Percentiles rank a stretch among this genome's conserved stretches.
Evolutionary conservation across 2,329 filamentous ascomycete species (phyloP).

Genomic region (Ceratocystis colombiana): DNA sequence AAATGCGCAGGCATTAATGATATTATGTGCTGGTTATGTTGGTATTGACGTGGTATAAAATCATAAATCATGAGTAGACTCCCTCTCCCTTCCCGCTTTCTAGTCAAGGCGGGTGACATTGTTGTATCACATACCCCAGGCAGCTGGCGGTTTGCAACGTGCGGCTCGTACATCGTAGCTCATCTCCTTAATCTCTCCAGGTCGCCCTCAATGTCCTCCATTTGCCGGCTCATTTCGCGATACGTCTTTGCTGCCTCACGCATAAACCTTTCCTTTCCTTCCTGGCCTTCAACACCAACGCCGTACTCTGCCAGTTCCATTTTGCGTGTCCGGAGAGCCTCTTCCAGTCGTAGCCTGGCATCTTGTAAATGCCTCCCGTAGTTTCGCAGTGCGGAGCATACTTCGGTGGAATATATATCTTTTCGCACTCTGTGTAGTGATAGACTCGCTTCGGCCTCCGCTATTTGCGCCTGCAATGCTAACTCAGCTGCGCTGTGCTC

Average conservation of each 20-base stretch:
- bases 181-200: constrained; percentile 33
- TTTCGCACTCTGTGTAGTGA: constrained; percentile 33
- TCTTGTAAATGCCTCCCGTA: constrained; percentile 44
- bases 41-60: neutral
- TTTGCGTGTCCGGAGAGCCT: constrained; percentile 36
- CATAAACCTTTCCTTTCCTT: constrained; percentile 41
- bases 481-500: constrained; percentile 42
- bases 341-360: constrained; percentile 38
- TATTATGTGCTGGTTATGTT: neutral
- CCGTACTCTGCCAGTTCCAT: constrained; percentile 44
- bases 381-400: constrained; percentile 36
- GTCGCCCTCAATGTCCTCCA: constrained; percentile 43
- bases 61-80: constrained; percentile 1
- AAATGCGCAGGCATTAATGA: neutral
- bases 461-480: constrained; percentile 37
- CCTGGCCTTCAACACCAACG: constrained; percentile 33
- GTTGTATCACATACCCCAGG: constrained; percentile 16
- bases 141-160: too few species aligned
- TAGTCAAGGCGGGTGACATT: neutral
- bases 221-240: constrained; percentile 41
- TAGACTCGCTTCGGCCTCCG: constrained; percentile 34
- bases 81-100: neutral
- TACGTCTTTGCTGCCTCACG: constrained; percentile 45
- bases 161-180: too few species aligned
- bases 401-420: constrained; percentile 40